Conservation (phyloP, 495 filamentous ascomycete genomes). For the Talaromyces borbonicus region DNA sequence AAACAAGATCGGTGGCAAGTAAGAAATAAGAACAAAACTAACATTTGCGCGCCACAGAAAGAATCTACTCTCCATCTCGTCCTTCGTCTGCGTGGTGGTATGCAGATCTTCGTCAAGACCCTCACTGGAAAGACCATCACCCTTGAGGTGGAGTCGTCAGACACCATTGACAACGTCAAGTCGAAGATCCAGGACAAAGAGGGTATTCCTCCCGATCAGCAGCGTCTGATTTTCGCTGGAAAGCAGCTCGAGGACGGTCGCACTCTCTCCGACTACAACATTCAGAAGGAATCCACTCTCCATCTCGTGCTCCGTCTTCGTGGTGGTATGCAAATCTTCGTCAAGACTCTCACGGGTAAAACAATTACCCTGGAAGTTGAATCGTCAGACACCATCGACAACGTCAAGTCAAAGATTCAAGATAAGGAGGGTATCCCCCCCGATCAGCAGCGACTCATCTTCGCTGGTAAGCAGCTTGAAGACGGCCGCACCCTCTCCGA, state of each 20-base stretch:
- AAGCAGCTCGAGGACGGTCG: slow-evolving; percentile 66
- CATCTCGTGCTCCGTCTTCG: slow-evolving; percentile 62
- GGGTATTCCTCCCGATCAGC: slow-evolving; percentile 69
- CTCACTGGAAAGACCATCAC: slow-evolving; percentile 98
- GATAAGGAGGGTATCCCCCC: slow-evolving; percentile 96
- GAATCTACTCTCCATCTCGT: slow-evolving; percentile 93
- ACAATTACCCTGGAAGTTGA: slow-evolving; percentile 65
- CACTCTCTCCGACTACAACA: slow-evolving; percentile 64
- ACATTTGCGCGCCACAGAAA: slow-evolving; percentile 50
- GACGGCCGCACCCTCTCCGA: slow-evolving; percentile 92
- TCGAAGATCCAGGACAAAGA: slow-evolving; percentile 73
- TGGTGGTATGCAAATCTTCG: slow-evolving; percentile 68
- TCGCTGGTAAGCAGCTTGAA: slow-evolving; percentile 96
- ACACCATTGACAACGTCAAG: slow-evolving; percentile 96
- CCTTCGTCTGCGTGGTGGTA: slow-evolving; percentile 94
- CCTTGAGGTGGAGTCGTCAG: slow-evolving; percentile 89
- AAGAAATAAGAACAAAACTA: neutral
- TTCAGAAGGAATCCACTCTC: slow-evolving; percentile 63
- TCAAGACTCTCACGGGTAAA: slow-evolving; percentile 64
- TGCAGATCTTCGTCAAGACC: slow-evolving; percentile 66
- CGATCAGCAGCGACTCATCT: slow-evolving; percentile 97
- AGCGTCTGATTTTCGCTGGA: slow-evolving; percentile 64
- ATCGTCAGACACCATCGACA: slow-evolving; percentile 90
- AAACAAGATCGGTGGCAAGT: neutral
- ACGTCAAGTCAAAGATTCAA: slow-evolving; percentile 96